phyloP scores from a whole-genome alignment of 495 filamentous ascomycete genomes.

The Aspergillus coremiiformis region DNA sequence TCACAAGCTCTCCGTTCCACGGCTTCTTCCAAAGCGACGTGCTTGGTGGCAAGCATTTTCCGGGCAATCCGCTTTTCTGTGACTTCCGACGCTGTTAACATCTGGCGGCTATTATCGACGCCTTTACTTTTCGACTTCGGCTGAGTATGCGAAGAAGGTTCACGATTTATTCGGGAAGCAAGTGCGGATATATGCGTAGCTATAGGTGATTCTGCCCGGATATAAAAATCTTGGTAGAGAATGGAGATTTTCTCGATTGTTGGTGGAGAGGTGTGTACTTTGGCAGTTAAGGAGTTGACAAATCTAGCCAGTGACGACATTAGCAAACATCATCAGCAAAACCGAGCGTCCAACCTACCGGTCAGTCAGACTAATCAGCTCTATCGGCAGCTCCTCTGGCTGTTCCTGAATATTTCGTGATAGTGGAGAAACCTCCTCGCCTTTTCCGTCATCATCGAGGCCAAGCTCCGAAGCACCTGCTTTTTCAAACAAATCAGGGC shows the following conservation, averaged over 20 bases:
- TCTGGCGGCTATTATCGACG: conserved; percentile 59
- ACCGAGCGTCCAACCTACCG: conserved; percentile 45
- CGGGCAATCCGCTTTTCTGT: conserved; percentile 69
- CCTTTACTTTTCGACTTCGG: conserved; percentile 16
- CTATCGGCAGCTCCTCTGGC: conserved; percentile 84
- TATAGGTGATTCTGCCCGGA: conserved; percentile 72
- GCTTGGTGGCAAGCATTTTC: conserved; percentile 68
- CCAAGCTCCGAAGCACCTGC: conserved; percentile 46
- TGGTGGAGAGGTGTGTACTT: conserved; percentile 76
- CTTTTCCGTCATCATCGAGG: conserved; percentile 41
- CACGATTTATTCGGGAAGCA: conserved; percentile 64
- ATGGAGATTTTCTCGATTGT: conserved; percentile 74
- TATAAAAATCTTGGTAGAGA: conserved; percentile 95
- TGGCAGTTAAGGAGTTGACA: conserved; percentile 82
- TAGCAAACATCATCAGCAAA: not conserved
- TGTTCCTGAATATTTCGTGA: conserved; percentile 50
- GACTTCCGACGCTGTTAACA: conserved; percentile 85
- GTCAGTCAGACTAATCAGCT: conserved; percentile 82
- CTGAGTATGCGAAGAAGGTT: conserved; percentile 42
- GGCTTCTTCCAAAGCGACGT: conserved; percentile 75
- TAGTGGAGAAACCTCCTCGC: conserved; percentile 36
- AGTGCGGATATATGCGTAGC: conserved; percentile 79
- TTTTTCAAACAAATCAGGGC: conserved; percentile 40
- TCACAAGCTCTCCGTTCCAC: conserved; percentile 86
- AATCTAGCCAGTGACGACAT: conserved; percentile 49